phyloP scores from a whole-genome alignment of 306 rosid species.

The Cicer cuneatum region DNA sequence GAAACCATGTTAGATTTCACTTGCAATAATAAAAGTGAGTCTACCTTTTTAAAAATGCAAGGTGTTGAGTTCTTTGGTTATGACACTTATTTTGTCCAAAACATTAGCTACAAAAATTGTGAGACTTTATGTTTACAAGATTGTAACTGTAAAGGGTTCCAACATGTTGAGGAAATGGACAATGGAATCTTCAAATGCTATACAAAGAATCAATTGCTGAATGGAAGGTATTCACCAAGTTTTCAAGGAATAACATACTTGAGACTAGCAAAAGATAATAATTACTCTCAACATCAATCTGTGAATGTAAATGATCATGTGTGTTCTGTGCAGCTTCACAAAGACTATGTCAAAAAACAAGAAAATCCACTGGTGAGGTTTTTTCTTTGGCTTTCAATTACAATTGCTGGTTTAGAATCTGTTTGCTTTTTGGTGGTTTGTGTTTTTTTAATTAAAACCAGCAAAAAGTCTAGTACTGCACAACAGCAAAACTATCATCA shows the following conservation, averaged over 20 bases:
- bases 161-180: neutral
- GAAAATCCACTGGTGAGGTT: slow-evolving; percentile 32
- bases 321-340: neutral
- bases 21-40: slow-evolving; percentile 8
- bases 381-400: slow-evolving; percentile 36
- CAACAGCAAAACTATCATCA: slow-evolving; percentile 10
- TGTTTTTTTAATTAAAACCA: slow-evolving; percentile 2
- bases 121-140: slow-evolving; percentile 37
- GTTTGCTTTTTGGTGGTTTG: slow-evolving; percentile 1
- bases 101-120: slow-evolving; percentile 35
- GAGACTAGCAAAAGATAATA: slow-evolving; percentile 38
- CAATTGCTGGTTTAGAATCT: slow-evolving; percentile 30
- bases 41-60: slow-evolving; percentile 11
- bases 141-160: slow-evolving; percentile 45
- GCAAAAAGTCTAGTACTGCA: slow-evolving; percentile 30
- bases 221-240: slow-evolving; percentile 33
- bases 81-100: neutral
- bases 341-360: neutral
- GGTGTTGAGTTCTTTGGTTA: slow-evolving; percentile 49
- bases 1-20: slow-evolving; percentile 44
- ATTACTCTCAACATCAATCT: neutral
- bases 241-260: slow-evolving; percentile 13
- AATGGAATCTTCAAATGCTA: slow-evolving; percentile 17
- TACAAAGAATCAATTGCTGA: slow-evolving; percentile 41
- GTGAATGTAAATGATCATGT: neutral